Conservation (phyloP, 148 eudicot genomes). For the Mesembryanthemum crystallinum region DNA sequence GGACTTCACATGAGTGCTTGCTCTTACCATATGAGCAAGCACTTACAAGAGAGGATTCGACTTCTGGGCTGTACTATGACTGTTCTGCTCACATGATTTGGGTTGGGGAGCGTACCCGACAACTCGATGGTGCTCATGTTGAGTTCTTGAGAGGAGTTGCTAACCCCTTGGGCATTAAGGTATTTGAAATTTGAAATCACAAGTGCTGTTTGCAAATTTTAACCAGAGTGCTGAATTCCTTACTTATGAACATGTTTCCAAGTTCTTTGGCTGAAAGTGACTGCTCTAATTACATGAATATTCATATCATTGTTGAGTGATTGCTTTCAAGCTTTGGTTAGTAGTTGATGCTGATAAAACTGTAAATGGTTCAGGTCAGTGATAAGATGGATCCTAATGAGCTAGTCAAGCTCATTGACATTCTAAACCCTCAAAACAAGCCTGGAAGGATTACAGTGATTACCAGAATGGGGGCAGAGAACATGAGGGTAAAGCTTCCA, state of each 20-base stretch:
- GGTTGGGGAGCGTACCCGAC: slow-evolving; percentile 83
- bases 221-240: neutral
- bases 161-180: slow-evolving; percentile 83
- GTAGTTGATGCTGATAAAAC: neutral
- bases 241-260: neutral
- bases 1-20: slow-evolving; percentile 80
- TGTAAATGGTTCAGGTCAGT: slow-evolving; percentile 48
- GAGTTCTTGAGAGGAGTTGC: slow-evolving; percentile 71
- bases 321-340: neutral
- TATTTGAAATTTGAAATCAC: slow-evolving; percentile 6
- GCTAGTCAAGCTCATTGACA: slow-evolving; percentile 66
- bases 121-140: slow-evolving; percentile 79
- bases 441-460: slow-evolving; percentile 70
- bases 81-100: slow-evolving; percentile 84
- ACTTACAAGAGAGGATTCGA: slow-evolving; percentile 71
- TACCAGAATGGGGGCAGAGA: slow-evolving; percentile 73
- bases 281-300: neutral
- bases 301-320: neutral
- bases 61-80: slow-evolving; percentile 64
- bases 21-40: slow-evolving; percentile 79
- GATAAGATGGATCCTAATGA: slow-evolving; percentile 76
- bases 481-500: slow-evolving; percentile 73
- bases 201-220: neutral
- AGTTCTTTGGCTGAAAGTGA: neutral
- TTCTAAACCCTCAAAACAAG: slow-evolving; percentile 68